Evolutionary conservation across 257 asterid species (phyloP).

Genomic region (Hygrophila difformis): DNA sequence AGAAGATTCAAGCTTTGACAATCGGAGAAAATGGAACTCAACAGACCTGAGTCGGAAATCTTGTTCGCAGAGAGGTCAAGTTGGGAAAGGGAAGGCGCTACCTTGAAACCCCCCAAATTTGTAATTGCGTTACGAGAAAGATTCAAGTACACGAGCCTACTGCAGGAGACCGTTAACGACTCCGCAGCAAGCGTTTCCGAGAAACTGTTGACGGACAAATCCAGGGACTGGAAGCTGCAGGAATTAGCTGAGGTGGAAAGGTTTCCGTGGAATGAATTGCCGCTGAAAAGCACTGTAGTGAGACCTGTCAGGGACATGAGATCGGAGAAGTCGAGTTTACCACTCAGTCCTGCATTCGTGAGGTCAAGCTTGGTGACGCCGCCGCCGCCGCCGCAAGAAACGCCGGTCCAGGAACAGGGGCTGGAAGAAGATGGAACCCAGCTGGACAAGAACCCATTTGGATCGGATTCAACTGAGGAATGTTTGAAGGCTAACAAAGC

Average conservation of each 20-base stretch:
- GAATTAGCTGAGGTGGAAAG: slow-evolving; percentile 34
- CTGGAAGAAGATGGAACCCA: slow-evolving; percentile 51
- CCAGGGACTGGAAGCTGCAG: slow-evolving; percentile 63
- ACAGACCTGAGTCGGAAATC: slow-evolving; percentile 39
- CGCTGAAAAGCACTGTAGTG: slow-evolving; percentile 36
- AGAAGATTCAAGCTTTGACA: slow-evolving; percentile 58
- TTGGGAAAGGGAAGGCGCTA: slow-evolving; percentile 48
- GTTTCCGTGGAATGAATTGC: slow-evolving; percentile 66
- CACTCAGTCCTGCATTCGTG: slow-evolving; percentile 46
- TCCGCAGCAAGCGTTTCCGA: slow-evolving; percentile 47
- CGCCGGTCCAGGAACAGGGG: slow-evolving; percentile 75
- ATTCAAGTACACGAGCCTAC: slow-evolving; percentile 36
- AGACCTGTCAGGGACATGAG: slow-evolving; percentile 45
- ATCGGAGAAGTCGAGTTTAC: slow-evolving; percentile 48
- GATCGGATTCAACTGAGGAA: slow-evolving; percentile 57
- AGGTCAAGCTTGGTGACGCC: slow-evolving; percentile 47
- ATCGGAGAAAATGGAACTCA: slow-evolving; percentile 34
- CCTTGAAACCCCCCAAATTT: slow-evolving; percentile 30
- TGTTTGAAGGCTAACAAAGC: slow-evolving; percentile 49
- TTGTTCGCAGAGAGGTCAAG: slow-evolving; percentile 59
- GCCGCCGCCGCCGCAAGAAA: slow-evolving; percentile 57
- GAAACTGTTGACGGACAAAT: slow-evolving; percentile 56
- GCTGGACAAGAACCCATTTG: slow-evolving; percentile 42
- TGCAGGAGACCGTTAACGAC: slow-evolving; percentile 36
- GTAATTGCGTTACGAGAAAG: slow-evolving; percentile 60